Evolutionary conservation across 257 asterid species (phyloP), one percentile per base, ranked within the genome.

Genomic region (Apocynum venetum): DNA sequence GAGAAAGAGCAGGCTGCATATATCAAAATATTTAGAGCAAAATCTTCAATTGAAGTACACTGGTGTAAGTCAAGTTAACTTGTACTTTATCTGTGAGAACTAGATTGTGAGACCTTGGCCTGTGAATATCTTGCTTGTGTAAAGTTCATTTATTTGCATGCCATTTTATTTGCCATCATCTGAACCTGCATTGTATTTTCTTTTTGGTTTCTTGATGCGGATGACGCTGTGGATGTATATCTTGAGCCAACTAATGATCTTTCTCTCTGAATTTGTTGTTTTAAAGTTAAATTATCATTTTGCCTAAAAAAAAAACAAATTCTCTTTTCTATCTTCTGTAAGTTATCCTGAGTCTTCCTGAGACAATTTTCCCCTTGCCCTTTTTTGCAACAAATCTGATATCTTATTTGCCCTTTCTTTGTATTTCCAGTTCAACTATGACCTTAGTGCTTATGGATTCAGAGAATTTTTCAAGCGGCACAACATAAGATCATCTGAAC

Each of bases 381-480:
- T 38, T 46, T 11, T 19, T 4, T 4, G 3, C 12, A 49, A 17
- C 14, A 12, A 43, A 35, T 6, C 72, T 44, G 14, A 19, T 61
- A 31, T 69, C 59, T 64, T 31, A 67, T 61, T 56, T 2, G 20
- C 43, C 36, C 20, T 77, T 44, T 51, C 46, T 81, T 79, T 77
- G 49, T 41, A 36, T 84, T 86, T 47, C n/a, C 93, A 95, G 98
- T 91, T 87, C 90, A 90, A 88, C 82, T 80, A 86, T 49, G 78
- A 73, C 25, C 5, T 51, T 2, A 91, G 98, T 76, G 82, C 88
- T 12, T 95, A 91, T 66, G 99, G 99, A 70, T 93, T 95, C 82
- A 88, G 97, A 85, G 98, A 95, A 85, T 89, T 84, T 86, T 91
- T 93, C 92, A 93, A 89, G 89, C 92, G 89, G 52, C 82, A 93